These are phyloP conservation scores for Secale cereale DNA, from an alignment of 176 grass and related monocot genomes.

Conservation along the genomic window DNA sequence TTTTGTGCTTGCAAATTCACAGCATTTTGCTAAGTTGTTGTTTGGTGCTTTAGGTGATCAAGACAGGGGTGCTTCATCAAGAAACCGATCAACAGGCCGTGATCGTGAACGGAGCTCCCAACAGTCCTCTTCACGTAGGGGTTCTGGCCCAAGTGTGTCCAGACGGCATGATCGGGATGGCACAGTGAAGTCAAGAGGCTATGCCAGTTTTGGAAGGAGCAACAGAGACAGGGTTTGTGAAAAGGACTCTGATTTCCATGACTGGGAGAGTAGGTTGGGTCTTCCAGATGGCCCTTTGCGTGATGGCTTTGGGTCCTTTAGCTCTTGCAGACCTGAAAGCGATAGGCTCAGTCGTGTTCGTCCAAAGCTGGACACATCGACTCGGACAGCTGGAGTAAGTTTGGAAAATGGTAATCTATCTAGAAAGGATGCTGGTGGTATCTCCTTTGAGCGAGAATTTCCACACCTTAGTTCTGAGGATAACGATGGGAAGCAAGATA, in stretches of 20 bases:
- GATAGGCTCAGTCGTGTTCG: constrained; percentile 46
- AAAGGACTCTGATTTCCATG: constrained; percentile 44
- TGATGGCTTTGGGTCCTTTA: constrained; percentile 49
- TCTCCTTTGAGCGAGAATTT: constrained; percentile 64
- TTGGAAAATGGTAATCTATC: constrained; percentile 32
- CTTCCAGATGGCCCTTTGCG: constrained; percentile 35
- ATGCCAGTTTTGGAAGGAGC: constrained; percentile 67
- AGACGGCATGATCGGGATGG: constrained; percentile 36
- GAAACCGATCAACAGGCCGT: constrained; percentile 28
- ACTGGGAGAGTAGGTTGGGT: constrained; percentile 45
- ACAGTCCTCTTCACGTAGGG: constrained; percentile 35
- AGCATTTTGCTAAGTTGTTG: constrained; percentile 25
- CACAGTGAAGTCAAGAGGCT: constrained; percentile 48
- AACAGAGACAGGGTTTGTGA: constrained; percentile 43
- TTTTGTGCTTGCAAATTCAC: background rate
- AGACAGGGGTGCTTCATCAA: constrained; percentile 36
- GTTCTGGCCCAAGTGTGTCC: constrained; percentile 40
- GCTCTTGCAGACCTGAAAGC: constrained; percentile 54
- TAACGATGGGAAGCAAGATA: constrained; percentile 50
- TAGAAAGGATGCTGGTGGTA: constrained; percentile 33
- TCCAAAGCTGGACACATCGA: constrained; percentile 28
- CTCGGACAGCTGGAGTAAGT: constrained; percentile 37
- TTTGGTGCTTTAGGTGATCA: constrained; percentile 40
- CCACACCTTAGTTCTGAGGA: constrained; percentile 64
- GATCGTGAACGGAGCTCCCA: constrained; percentile 47